These are phyloP conservation scores for Adansonia digitata DNA, from an alignment of 345 rosid species.

Conservation along the genomic window DNA sequence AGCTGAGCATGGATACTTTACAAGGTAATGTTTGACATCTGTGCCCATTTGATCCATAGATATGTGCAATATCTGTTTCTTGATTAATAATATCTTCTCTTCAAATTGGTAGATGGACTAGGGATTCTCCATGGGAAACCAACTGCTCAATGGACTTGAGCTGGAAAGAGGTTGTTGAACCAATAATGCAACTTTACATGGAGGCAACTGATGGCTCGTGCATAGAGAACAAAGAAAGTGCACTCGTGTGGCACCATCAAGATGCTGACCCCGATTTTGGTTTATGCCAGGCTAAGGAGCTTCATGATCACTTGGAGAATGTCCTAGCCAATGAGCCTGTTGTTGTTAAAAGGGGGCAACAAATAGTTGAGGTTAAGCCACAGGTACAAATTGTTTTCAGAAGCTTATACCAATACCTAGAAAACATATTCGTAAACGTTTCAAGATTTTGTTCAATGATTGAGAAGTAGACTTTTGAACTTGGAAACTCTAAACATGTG, in stretches of 20 bases:
- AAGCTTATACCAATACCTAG: neutral
- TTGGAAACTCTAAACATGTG: too few species aligned
- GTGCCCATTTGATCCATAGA: neutral
- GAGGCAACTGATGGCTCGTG: slow-evolving; percentile 83
- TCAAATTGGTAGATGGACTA: slow-evolving; percentile 45
- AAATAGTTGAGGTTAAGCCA: slow-evolving; percentile 88
- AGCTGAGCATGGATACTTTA: slow-evolving; percentile 82
- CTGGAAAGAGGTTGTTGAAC: slow-evolving; percentile 68
- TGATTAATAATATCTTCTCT: neutral
- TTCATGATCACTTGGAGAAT: slow-evolving; percentile 74
- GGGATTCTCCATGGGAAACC: slow-evolving; percentile 54
- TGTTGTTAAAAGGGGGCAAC: slow-evolving; percentile 72
- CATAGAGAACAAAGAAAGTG: slow-evolving; percentile 76
- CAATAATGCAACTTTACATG: slow-evolving; percentile 69
- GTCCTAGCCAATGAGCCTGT: slow-evolving; percentile 87
- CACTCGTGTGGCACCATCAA: slow-evolving; percentile 80
- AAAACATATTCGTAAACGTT: neutral
- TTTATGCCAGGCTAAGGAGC: slow-evolving; percentile 76
- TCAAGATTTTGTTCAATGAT: neutral
- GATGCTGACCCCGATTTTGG: slow-evolving; percentile 74
- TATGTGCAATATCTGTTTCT: neutral
- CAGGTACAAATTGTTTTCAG: slow-evolving; percentile 45
- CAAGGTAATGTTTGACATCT: slow-evolving; percentile 38
- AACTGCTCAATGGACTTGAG: slow-evolving; percentile 33
- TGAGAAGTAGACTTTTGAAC: too few species aligned